Base-by-base conservation (phyloP, 768 basidiomycete species). In the Vararia minispora region DNA sequence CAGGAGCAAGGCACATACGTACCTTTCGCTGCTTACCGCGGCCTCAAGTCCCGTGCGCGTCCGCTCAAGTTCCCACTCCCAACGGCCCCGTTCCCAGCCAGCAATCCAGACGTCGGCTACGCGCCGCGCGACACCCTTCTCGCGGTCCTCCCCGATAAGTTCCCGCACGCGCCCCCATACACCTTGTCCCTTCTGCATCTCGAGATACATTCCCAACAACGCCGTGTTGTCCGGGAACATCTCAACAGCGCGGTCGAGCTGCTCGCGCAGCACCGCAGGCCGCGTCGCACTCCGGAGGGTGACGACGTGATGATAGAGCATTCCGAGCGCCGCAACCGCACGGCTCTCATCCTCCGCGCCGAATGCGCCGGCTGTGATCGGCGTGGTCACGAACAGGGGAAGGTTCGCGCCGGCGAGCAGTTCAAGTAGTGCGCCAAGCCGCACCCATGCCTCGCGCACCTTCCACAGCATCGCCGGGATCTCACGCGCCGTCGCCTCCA, bases 71-170 rank as follows among this genome's bases (percentile, higher is more conserved):
- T 88, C 83, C 34, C 60, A 64, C 33, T 66, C 60, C 84, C 85
- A 87, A 26, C 75, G 65, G 2, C 77, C 74, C 51, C 62, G 69
- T 56, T 84, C 79, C 84, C 83, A 86, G n/a, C 78, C 69, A 8
- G 76, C 73, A 2, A 84, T 62, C 85, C 86, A 89, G 1, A 85
- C 72, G 48, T 89, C 83, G 44, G 72, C 65, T 3, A 72, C 58
- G 39, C 79, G 61, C 51, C 81, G 62, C 28, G 65, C 57, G 11
- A 87, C 61, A 39, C 65, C 68, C 54, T 81, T 85, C 6, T 32
- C 45, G n/a, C 43, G 40, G 5, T 41, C 52, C 37, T 74, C 74
- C 1, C 77, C 73, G 24, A 82, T 48, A 36, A 73, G 63, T 12
- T 60, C 56, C 42, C 79, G 60, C 23, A 87, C 72, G 18, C 72